Conservation (phyloP, 73 alveolate species). For the Tetrahymena elliotti region DNA sequence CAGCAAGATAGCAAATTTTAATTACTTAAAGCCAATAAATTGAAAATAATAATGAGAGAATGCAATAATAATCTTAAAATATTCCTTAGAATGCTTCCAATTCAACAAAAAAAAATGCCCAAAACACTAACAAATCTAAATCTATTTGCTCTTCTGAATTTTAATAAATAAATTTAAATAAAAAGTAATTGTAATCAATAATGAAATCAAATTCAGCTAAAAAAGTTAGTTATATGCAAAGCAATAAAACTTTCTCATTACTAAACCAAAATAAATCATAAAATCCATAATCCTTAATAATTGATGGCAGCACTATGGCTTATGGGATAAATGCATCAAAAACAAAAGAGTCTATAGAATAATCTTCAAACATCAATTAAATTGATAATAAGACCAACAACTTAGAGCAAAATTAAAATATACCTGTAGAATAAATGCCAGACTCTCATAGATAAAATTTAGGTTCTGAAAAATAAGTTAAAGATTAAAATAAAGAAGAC, state of each 20-base stretch:
- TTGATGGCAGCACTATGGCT: background rate
- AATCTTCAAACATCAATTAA: background rate
- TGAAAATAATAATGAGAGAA: background rate
- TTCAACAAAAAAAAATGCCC: background rate
- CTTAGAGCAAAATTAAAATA: background rate
- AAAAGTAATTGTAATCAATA: too few species aligned
- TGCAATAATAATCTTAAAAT: background rate
- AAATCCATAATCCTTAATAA: background rate
- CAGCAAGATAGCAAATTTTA: background rate
- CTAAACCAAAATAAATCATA: background rate
- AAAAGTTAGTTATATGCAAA: too few species aligned
- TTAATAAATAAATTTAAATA: background rate
- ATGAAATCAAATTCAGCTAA: background rate
- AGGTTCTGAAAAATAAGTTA: too few species aligned
- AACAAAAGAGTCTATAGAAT: background rate
- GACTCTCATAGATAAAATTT: too few species aligned
- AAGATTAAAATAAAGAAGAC: background rate
- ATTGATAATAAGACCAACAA: background rate
- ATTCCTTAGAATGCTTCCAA: background rate
- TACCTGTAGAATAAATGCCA: too few species aligned
- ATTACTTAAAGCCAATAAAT: background rate
- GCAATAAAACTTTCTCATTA: background rate
- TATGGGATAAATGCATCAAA: too few species aligned
- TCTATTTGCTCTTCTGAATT: background rate
- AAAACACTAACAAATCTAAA: background rate